phyloP scores from a whole-genome alignment of 306 rosid species.

The Leucaena leucocephala region DNA sequence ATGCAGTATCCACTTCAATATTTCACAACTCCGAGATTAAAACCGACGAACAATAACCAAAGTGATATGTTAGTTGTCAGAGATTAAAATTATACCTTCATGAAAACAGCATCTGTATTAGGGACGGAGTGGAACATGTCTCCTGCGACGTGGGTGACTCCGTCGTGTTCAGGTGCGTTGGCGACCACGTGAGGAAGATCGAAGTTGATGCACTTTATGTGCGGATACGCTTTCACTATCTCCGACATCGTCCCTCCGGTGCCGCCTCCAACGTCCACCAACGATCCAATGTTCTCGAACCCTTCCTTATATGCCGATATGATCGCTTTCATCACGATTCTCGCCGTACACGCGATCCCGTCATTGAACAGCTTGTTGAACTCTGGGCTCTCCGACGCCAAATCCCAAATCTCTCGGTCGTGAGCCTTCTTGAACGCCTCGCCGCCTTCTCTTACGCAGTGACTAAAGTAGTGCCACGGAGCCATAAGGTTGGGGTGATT shows the following conservation, averaged over 20 bases:
- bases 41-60: too few relatives aligned
- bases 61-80: too few relatives aligned
- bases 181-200: not conserved
- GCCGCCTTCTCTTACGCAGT: not conserved
- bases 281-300: not conserved
- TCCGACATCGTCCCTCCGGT: not conserved
- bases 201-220: not conserved
- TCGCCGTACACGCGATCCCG: not conserved
- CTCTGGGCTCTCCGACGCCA: not conserved
- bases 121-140: not conserved
- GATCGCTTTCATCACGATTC: not conserved
- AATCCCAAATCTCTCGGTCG: not conserved
- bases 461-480: not conserved
- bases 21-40: too few relatives aligned
- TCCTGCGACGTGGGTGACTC: slow-evolving; percentile 1
- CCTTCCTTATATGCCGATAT: not conserved
- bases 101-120: not conserved
- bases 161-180: not conserved
- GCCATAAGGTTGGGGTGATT: not conserved
- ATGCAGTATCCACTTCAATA: not conserved
- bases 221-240: not conserved
- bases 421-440: not conserved
- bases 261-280: not conserved
- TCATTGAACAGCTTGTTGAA: slow-evolving; percentile 6
- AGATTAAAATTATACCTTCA: not conserved